Percentiles rank a stretch among this genome's conserved stretches.
These are phyloP conservation scores for Toxicodendron radicans DNA, from an alignment of 345 rosid species.

Conservation along the genomic window DNA sequence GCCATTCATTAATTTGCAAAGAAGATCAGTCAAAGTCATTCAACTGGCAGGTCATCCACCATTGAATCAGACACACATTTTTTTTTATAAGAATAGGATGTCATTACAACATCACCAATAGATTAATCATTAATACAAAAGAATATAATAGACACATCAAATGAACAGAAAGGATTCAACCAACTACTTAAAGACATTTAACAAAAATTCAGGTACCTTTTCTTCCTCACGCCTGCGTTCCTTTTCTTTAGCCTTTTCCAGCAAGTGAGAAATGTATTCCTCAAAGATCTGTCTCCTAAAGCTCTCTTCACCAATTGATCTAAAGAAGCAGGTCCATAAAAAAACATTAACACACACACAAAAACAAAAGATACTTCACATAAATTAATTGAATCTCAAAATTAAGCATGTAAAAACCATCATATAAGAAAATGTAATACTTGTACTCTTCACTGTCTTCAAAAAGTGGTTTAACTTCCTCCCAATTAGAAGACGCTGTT, in stretches of 20 bases:
- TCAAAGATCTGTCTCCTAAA: constrained; percentile 67
- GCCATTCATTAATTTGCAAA: background rate
- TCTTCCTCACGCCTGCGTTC: constrained; percentile 96
- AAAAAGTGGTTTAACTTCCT: constrained; percentile 62
- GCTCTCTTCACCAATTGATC: constrained; percentile 79
- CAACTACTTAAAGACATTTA: constrained; percentile 2
- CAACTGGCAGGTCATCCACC: background rate
- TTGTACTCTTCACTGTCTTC: constrained; percentile 86
- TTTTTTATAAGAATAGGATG: background rate
- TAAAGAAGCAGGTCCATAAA: constrained; percentile 22
- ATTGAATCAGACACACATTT: background rate
- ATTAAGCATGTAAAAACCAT: background rate
- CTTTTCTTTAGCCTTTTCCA: constrained; percentile 90
- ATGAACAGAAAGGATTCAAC: background rate
- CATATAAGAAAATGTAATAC: constrained; percentile 30
- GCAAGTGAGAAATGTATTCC: constrained; percentile 67
- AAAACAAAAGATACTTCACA: constrained; percentile 9
- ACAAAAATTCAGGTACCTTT: constrained; percentile 49
- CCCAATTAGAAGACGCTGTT: constrained; percentile 79
- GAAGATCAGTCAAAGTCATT: background rate
- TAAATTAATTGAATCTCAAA: background rate
- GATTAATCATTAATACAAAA: background rate
- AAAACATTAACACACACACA: constrained; percentile 9
- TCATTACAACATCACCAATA: background rate
- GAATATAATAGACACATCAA: constrained; percentile 5